Evolutionary conservation across 208 protist genomes (phyloP), one percentile per base, ranked within the genome.

Genomic region (Leishmania aethiopica): DNA sequence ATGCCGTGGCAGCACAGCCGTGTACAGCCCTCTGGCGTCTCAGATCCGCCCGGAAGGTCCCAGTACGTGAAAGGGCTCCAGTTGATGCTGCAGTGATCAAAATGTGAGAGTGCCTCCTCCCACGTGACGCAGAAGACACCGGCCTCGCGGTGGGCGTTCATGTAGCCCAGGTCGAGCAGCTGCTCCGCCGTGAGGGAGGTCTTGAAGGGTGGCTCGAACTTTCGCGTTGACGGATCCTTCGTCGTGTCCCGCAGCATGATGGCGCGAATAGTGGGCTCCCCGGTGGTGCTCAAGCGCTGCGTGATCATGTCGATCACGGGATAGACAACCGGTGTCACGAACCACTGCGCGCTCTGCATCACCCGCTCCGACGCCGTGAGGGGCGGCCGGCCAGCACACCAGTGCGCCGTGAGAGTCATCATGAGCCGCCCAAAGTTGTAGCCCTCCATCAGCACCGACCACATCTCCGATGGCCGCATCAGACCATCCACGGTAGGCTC

Each of bases 41-140:
- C 86, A 4, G 47, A 51, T 25, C 13, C 22, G 8, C 88, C 88
- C 22, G 86, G 71, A 2, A 74, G 84, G 64, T 84, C 88, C 80
- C 87, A 96, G 25, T 94, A 87, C 78, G 89, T 81, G 75, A 90
- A 94, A 8, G 94, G 95, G 81, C 92, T 94, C 92, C 93, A 96
- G 78, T 86, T 94, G 53, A 98, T 75, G 78, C 74, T 86, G 82
- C 80, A 89, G 59, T 89, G 86, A 35, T 89, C 82, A 77, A 97
- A 98, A 82, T 89, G 84, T 28, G n/a, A 47, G n/a, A 84, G 75
- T 1, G 90, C 86, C 80, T 96, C 92, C 57, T 87, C 85, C 93
- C 93, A 96, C 22, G 88, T 83, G 22, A 98, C 91, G 84, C 93
- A 96, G 79, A 98, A 98, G 15, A 97, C 79, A 32, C 95, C 95